phyloP scores from a whole-genome alignment of 2,329 filamentous ascomycete species.

The Albifimbria verrucaria region DNA sequence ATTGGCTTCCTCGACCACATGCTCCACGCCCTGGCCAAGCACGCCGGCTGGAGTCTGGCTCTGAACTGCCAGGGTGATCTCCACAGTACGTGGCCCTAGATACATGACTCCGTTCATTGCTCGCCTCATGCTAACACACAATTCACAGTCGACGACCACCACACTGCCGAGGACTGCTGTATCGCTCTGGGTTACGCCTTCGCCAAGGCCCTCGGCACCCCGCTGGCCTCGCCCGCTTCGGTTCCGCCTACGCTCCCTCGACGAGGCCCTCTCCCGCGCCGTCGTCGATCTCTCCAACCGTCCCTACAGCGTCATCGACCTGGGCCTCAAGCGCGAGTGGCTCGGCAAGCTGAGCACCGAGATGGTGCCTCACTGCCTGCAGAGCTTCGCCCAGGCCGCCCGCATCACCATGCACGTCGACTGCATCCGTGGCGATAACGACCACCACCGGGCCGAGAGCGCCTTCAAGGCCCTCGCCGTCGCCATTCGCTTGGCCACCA shows the following conservation, averaged over 20 bases:
- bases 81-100: conserved; percentile 77
- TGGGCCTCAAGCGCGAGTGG: conserved; percentile 86
- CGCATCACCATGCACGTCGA: conserved; percentile 94
- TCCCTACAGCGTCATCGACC: conserved; percentile 77
- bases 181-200: conserved; percentile 87
- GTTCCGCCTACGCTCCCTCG: conserved; percentile 90
- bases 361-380: conserved; percentile 95
- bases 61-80: conserved; percentile 84
- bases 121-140: conserved; percentile 2
- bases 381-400: conserved; percentile 89
- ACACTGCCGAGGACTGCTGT: conserved; percentile 94
- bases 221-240: conserved; percentile 83
- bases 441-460: conserved; percentile 94
- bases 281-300: conserved; percentile 95
- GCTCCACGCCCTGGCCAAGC: conserved; percentile 94
- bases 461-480: conserved; percentile 96
- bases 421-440: conserved; percentile 85
- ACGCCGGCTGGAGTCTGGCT: conserved; percentile 88
- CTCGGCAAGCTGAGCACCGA: conserved; percentile 90
- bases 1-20: conserved; percentile 99
- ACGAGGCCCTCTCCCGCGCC: conserved; percentile 89
- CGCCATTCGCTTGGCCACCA: conserved; percentile 74
- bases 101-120: too few relatives aligned
- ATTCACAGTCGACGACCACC: conserved; percentile 85
- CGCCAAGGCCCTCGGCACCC: conserved; percentile 74